Base-by-base conservation (phyloP, 2,329 filamentous ascomycete species). In the Pyricularia pennisetigena region DNA sequence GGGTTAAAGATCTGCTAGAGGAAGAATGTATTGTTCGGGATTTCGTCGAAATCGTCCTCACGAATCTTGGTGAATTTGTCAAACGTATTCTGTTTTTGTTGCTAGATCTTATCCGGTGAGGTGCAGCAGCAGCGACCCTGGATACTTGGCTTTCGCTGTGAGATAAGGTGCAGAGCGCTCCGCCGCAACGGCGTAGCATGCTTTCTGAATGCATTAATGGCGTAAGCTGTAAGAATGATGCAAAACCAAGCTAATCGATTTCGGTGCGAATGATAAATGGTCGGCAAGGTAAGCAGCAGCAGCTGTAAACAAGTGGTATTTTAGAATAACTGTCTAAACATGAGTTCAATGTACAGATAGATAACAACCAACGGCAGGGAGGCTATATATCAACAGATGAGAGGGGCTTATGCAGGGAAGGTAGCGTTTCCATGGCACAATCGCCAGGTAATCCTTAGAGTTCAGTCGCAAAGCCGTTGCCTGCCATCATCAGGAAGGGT, bases 11-110 rank as follows among this genome's bases (percentile, higher is more conserved):
- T 10, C 70, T 71, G 66, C 70, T 72, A 61, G 72, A 70, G 8
- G 74, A 74, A 1, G 74, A 74, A 70, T 77, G 75, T 10, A 77
- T 67, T 4, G 73, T 70, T 54, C 75, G 72, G 16, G 72, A 71
- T 9, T 71, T 68, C 24, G 70, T 68, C 23, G 71, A 68, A 59
- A 64, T 68, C 29, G 67, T 64, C 28, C 65, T 66, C 23, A n/a
- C 26, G 23, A 28, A 16, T 61, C 12, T 23, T 23, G 2, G 1
- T 61, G 57, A 26, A 16, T 28, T 26, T 26, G 10, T 28, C 3
- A 16, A 62, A 23, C 59, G 59, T 28, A 62, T 16, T 9, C 9
- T 12, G 29, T 62, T 62, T 62, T 9, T 62, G 59, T 9, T 62
- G 59, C 26, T 9, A 28, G 1, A 3, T 62, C 23, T 62, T 62